Evolutionary conservation across 2,329 filamentous ascomycete species (phyloP), one percentile per base, ranked within the genome.

Genomic region (Verticillium isaacii): DNA sequence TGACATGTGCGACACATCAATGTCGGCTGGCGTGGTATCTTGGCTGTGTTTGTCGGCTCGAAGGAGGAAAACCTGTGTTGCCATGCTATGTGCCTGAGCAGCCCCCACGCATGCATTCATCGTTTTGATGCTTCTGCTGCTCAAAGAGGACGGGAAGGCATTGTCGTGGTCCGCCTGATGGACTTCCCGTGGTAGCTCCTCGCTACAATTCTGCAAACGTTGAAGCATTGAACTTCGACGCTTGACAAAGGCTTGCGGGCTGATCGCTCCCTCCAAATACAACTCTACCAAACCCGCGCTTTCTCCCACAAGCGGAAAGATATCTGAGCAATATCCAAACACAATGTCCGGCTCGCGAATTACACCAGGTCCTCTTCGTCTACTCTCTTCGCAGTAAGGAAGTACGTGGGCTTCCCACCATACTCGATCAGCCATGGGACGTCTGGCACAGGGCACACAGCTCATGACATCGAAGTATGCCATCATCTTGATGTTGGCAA

Each of bases 401-500:
- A 59, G 23, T 0, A 41, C 37, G 15, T 41, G 37, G 37, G 37
- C 15, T 41, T 41, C 37, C 37, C 17, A 41, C 37, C 37, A 41
- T 5, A 5, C 5, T 17, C 37, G 37, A 15, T 41, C 37, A 41
- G 37, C 37, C 15, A 41, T 41, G 3, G 63, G 61, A 9, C 34
- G 25, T 45, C 56, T 60, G 6, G 63, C 60, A 29, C 56, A 62
- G n/a, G 63, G 63, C 11, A 64, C 56, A 36, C 61, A 64, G 25
- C 39, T 62, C 3, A 62, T 7, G 1, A 54, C 12, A 36, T 64
- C 61, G 41, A 62, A 59, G 23, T 62, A 62, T n/a, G 63, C 63
- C 56, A 62, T 55, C 55, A 64, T 60, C 17, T 59, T 62, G 6
- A 61, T 34, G 17, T 41, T 41, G 37, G 37, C 15, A 41, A 19